These are phyloP conservation scores for Onygenales sp. DNA, from an alignment of 2,329 filamentous ascomycete genomes.

Conservation along the genomic window DNA sequence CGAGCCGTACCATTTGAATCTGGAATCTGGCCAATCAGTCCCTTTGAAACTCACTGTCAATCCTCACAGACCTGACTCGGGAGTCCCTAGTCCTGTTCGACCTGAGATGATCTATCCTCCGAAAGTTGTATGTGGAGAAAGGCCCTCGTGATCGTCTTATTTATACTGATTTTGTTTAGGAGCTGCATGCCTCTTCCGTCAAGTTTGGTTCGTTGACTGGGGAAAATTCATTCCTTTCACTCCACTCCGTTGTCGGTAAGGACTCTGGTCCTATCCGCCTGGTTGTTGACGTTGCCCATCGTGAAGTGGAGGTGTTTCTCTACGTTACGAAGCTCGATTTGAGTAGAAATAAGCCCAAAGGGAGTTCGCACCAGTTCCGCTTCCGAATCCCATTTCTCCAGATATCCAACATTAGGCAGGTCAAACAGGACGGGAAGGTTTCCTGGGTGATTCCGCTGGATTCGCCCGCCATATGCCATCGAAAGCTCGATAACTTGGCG, in stretches of 20 bases:
- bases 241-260: conserved; percentile 38
- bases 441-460: conserved; percentile 32
- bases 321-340: conserved; percentile 20
- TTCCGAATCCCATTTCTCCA: conserved; percentile 39
- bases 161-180: conserved; percentile 19
- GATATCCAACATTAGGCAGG: conserved; percentile 30
- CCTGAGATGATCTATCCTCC: conserved; percentile 24
- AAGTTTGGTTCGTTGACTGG: conserved; percentile 54
- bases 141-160: background rate
- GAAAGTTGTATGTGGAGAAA: conserved; percentile 22
- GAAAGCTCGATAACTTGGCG: conserved; percentile 24
- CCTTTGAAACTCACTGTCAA: conserved; percentile 20
- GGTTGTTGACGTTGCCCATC: conserved; percentile 34
- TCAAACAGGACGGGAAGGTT: conserved; percentile 11
- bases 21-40: conserved; percentile 15
- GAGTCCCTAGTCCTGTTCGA: conserved; percentile 26
- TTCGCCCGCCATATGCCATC: conserved; percentile 37
- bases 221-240: conserved; percentile 48
- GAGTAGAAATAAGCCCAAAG: background rate
- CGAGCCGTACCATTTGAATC: conserved; percentile 18
- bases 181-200: conserved; percentile 38
- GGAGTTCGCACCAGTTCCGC: conserved; percentile 23
- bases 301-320: conserved; percentile 39
- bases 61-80: conserved; percentile 9
- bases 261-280: conserved; percentile 21